Percentiles rank a stretch among this genome's conserved stretches.
Evolutionary conservation across 2,329 filamentous ascomycete genomes (phyloP).

Genomic region (Biscogniauxia mediterranea): DNA sequence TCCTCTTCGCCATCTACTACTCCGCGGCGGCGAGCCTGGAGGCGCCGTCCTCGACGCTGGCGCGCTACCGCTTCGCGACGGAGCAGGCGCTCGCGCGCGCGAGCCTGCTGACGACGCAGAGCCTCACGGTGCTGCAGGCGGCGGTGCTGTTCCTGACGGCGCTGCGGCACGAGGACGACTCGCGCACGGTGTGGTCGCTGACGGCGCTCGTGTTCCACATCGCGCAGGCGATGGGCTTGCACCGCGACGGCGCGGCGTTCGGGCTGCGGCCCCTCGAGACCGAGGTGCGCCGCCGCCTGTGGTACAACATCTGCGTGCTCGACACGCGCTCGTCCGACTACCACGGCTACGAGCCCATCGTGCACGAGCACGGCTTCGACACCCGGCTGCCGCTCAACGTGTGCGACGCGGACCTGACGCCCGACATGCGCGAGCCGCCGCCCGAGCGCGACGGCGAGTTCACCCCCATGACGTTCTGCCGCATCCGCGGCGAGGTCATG

Average conservation of each 20-base stretch:
- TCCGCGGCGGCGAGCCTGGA: conserved; percentile 52
- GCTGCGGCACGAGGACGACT: conserved; percentile 41
- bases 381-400: conserved; percentile 49
- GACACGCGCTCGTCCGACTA: conserved; percentile 49
- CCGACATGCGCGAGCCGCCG: conserved; percentile 42
- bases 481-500: conserved; percentile 43
- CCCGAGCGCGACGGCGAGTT: conserved; percentile 38
- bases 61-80: conserved; percentile 59
- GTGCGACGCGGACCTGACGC: conserved; percentile 49
- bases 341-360: conserved; percentile 44
- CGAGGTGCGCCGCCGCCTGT: conserved; percentile 50
- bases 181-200: conserved; percentile 41
- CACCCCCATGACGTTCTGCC: conserved; percentile 43
- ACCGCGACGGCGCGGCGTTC: conserved; percentile 49
- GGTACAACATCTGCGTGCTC: conserved; percentile 48
- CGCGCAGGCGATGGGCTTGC: conserved; percentile 43
- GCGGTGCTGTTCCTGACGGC: conserved; percentile 60
- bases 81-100: conserved; percentile 64
- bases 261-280: conserved; percentile 47
- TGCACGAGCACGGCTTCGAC: conserved; percentile 44
- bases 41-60: conserved; percentile 36
- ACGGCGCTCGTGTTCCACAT: conserved; percentile 28
- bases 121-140: conserved; percentile 60
- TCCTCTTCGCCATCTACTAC: conserved; percentile 64
- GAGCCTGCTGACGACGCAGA: conserved; percentile 61